phyloP scores from a whole-genome alignment of 148 eudicot genomes.

The Hydrangea macrophylla region DNA sequence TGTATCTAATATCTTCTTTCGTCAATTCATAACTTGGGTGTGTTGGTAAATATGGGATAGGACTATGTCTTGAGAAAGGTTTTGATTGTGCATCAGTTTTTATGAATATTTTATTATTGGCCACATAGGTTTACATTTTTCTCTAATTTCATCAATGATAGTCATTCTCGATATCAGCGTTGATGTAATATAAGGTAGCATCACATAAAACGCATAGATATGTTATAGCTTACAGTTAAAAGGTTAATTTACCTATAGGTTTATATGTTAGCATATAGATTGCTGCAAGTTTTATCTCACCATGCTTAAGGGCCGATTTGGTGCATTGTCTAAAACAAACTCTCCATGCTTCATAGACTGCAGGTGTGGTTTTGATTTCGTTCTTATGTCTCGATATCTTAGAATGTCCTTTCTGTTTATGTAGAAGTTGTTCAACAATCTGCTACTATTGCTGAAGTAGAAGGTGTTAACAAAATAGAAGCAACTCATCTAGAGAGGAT shows the following conservation, averaged over 20 bases:
- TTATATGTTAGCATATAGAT: no score
- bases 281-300: no score
- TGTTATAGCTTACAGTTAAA: no score
- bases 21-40: neutral
- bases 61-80: neutral
- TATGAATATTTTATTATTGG: neutral
- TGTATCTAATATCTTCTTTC: neutral
- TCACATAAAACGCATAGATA: no score
- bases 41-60: neutral
- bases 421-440: slow-evolving; percentile 87
- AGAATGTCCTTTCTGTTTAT: slow-evolving; percentile 12
- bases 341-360: neutral
- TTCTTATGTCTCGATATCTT: slow-evolving; percentile 6
- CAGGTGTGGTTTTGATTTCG: neutral
- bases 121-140: neutral
- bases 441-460: slow-evolving; percentile 81
- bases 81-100: neutral
- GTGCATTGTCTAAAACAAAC: slow-evolving; percentile 2
- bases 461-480: slow-evolving; percentile 70
- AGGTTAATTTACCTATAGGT: no score
- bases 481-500: slow-evolving; percentile 92
- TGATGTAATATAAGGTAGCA: no score
- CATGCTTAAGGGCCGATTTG: no score
- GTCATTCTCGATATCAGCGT: neutral
- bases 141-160: neutral